Evolutionary conservation across 306 rosid species (phyloP).

Genomic region (Sechiopsis laciniata): DNA sequence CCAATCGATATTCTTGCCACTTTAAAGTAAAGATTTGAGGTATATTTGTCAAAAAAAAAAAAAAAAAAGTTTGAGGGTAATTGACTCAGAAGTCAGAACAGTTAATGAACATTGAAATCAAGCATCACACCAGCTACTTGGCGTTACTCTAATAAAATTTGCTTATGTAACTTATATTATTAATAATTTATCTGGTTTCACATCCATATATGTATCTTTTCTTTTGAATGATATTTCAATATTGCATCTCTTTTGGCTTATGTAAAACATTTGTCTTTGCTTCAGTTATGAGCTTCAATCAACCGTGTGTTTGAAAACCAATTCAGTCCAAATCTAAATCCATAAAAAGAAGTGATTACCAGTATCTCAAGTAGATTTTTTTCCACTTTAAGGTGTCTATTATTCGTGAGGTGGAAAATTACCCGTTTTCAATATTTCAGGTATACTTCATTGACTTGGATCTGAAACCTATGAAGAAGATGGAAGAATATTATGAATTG

Average conservation of each 20-base stretch:
- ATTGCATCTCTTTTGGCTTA: not conserved
- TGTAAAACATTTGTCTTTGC: not conserved
- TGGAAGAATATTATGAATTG: conserved; percentile 79
- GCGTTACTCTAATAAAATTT: not conserved
- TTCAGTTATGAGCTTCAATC: not conserved
- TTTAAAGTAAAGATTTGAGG: not conserved
- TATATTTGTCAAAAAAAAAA: too few relatives aligned
- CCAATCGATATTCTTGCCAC: not conserved
- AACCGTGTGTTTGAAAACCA: not conserved
- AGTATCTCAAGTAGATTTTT: not conserved
- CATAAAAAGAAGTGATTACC: not conserved
- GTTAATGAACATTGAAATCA: conserved; percentile 13
- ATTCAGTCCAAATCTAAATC: not conserved
- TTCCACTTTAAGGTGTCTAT: conserved; percentile 14
- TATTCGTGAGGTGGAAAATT: conserved; percentile 18
- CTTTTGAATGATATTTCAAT: not conserved
- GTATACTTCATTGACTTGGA: conserved; percentile 79
- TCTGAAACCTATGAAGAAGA: conserved; percentile 69
- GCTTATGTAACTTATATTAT: not conserved
- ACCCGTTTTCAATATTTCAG: conserved; percentile 36
- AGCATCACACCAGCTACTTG: not conserved
- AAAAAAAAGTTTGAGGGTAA: too few relatives aligned
- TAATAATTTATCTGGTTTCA: not conserved
- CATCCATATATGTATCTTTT: not conserved
- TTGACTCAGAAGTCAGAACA: too few relatives aligned